A percentile compares a stretch with the other conserved stretches of the same genome.
Evolutionary conservation across 1,284 basidiomycete genomes (phyloP).

Genomic region (Marasmius tenuissimus): DNA sequence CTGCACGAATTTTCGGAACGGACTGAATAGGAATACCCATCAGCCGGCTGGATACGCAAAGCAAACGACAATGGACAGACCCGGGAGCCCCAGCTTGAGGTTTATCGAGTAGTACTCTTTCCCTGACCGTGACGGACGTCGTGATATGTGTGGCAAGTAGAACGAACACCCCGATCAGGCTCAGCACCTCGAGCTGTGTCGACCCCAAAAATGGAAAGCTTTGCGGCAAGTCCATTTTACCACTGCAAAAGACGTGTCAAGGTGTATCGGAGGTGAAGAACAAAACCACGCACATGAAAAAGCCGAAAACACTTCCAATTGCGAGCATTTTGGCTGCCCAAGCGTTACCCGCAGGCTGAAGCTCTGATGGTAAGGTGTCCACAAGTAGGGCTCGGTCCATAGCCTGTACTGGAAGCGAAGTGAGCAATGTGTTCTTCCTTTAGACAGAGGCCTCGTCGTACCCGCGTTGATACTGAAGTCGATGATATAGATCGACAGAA

Average conservation of each 20-base stretch:
- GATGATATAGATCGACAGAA: slow-evolving; percentile 85
- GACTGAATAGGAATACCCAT: background rate
- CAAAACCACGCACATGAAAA: slow-evolving; percentile 72
- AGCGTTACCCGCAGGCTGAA: slow-evolving; percentile 88
- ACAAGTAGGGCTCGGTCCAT: slow-evolving; percentile 83
- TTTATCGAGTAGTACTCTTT: slow-evolving; percentile 62
- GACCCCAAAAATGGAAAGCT: slow-evolving; percentile 72
- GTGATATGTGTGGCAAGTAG: slow-evolving; percentile 54
- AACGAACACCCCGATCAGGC: slow-evolving; percentile 53
- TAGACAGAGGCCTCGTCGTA: slow-evolving; percentile 19
- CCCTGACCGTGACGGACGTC: slow-evolving; percentile 70
- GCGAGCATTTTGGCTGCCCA: slow-evolving; percentile 94
- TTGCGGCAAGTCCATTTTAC: slow-evolving; percentile 70
- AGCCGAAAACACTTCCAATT: slow-evolving; percentile 80
- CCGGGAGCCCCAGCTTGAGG: slow-evolving; percentile 8
- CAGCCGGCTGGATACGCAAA: background rate
- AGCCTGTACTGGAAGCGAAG: slow-evolving; percentile 60
- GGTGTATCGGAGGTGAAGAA: background rate
- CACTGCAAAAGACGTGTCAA: slow-evolving; percentile 37
- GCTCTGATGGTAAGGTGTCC: slow-evolving; percentile 63
- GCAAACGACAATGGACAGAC: slow-evolving; percentile 6
- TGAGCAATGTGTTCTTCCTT: background rate
- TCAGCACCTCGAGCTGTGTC: slow-evolving; percentile 79
- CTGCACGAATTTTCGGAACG: slow-evolving; percentile 32
- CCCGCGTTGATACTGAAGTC: slow-evolving; percentile 94